Evolutionary conservation across 1,139 yeast genomes (phyloP), one percentile per base, ranked within the genome.

Genomic region (Kodamaea suecica): DNA sequence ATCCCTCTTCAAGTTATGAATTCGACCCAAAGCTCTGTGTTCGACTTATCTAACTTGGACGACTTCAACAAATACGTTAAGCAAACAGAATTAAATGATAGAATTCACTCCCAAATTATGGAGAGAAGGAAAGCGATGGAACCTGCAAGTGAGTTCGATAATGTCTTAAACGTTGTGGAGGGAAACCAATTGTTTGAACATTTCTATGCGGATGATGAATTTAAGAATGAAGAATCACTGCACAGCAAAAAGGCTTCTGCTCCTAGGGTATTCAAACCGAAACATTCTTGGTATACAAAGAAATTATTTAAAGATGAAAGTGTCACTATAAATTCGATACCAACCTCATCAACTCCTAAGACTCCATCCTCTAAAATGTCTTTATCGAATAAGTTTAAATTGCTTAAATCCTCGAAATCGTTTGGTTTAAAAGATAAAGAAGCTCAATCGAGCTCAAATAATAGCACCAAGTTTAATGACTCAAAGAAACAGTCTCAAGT

Each of bases 41-140:
- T 69, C 41, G 53, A 53, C 4, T 47, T 68, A n/a, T 59, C 70
- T 1, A 41, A 53, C 10, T 43, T 68, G 26, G 67, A 65, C 38
- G 75, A 69, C 43, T 69, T 59, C 46, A 50, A 48, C 31, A 54
- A 47, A 35, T 69, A 59, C 40, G 57, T 66, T 7, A 60, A 59
- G 37, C 62, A 63, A 50, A 59, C 70, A 4, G 61, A 62, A 32
- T 37, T 68, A 15, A 62, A 68, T 41, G 68, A 68, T 32, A 32
- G 37, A 9, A 65, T 68, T 16, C 53, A 51, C 24, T 42, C 53
- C 4, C 49, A 53, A 38, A 33, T 45, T 5, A 39, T 52, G 6
- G 36, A 42, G 1, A 38, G 41, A 11, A 41, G 36, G 14, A 36
- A 35, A 29, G 31, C 29, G 12, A 4, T 27, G 7, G 23, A 17